Percentiles rank a stretch among this genome's conserved stretches.
These are phyloP conservation scores for Erodium maritimum DNA, from an alignment of 345 rosid species.

Conservation along the genomic window DNA sequence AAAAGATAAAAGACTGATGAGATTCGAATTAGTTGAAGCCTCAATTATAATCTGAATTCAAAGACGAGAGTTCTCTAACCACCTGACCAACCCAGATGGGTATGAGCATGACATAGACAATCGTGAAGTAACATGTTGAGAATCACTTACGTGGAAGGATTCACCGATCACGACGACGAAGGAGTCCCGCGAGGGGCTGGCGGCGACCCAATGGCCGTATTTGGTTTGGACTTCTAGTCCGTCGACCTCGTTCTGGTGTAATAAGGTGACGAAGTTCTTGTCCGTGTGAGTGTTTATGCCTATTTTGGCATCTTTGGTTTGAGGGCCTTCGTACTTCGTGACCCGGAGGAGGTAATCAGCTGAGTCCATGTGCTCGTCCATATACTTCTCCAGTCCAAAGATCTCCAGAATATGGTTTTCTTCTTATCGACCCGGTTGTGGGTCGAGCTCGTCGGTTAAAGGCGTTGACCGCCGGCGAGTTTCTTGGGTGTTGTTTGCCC, in stretches of 20 bases:
- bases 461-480: no score
- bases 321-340: slow-evolving; percentile 51
- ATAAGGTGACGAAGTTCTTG: slow-evolving; percentile 49
- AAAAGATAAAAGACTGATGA: no score
- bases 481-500: no score
- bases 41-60: no score
- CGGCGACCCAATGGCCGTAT: slow-evolving; percentile 37
- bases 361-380: slow-evolving; percentile 50
- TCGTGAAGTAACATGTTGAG: no score
- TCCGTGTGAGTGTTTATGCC: slow-evolving; percentile 42
- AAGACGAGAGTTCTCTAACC: no score
- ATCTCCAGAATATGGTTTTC: slow-evolving; percentile 49
- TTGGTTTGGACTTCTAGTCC: slow-evolving; percentile 40
- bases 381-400: slow-evolving; percentile 28
- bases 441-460: no score
- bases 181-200: slow-evolving; percentile 39
- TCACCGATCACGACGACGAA: slow-evolving; percentile 51
- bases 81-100: no score
- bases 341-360: slow-evolving; percentile 41
- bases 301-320: slow-evolving; percentile 31
- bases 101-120: no score
- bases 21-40: no score
- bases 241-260: slow-evolving; percentile 49
- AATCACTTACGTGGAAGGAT: slow-evolving; percentile 8
- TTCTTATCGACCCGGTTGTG: slow-evolving; percentile 27